A percentile compares a stretch with the other conserved stretches of the same genome.
Conservation (phyloP, 371 early-diverging fungal species). For the Mortierella sp. region DNA sequence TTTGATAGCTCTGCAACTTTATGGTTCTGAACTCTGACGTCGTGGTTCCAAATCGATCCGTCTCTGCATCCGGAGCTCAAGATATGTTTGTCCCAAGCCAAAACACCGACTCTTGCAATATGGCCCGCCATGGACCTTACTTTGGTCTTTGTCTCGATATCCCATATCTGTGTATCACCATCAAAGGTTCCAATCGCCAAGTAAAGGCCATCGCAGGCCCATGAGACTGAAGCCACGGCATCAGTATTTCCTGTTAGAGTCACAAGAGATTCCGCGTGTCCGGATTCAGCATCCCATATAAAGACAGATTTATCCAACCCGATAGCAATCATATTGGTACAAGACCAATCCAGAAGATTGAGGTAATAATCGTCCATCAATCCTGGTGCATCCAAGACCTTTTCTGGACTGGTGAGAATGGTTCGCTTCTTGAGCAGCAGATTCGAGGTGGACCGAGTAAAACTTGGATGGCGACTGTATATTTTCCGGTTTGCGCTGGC, state of each 20-base stretch:
- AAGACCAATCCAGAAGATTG: slow-evolving; percentile 97
- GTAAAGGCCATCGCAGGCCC: slow-evolving; percentile 82
- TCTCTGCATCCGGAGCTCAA: slow-evolving; percentile 91
- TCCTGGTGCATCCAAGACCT: slow-evolving; percentile 92
- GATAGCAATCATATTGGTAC: slow-evolving; percentile 85
- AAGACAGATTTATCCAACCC: slow-evolving; percentile 92
- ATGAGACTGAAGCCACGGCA: slow-evolving; percentile 79
- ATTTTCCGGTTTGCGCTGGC: slow-evolving; percentile 33
- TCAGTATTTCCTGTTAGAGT: slow-evolving; percentile 66
- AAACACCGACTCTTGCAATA: slow-evolving; percentile 81
- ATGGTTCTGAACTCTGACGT: slow-evolving; percentile 88
- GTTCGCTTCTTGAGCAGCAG: slow-evolving; percentile 65
- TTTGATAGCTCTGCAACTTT: slow-evolving; percentile 74
- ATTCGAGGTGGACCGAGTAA: slow-evolving; percentile 47
- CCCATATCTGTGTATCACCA: slow-evolving; percentile 94
- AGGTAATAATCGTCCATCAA: slow-evolving; percentile 97
- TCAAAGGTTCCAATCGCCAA: slow-evolving; percentile 88
- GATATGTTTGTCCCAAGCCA: slow-evolving; percentile 90
- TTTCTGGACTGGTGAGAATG: slow-evolving; percentile 78
- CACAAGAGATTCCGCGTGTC: slow-evolving; percentile 77
- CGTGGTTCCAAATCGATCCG: slow-evolving; percentile 94
- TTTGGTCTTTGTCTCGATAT: slow-evolving; percentile 75
- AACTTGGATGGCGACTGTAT: slow-evolving; percentile 54
- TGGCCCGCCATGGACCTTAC: slow-evolving; percentile 84
- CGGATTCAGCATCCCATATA: slow-evolving; percentile 92